phyloP scores from a whole-genome alignment of 225 moss, liverwort and hornwort species.

The Rhytidiadelphus loreus region DNA sequence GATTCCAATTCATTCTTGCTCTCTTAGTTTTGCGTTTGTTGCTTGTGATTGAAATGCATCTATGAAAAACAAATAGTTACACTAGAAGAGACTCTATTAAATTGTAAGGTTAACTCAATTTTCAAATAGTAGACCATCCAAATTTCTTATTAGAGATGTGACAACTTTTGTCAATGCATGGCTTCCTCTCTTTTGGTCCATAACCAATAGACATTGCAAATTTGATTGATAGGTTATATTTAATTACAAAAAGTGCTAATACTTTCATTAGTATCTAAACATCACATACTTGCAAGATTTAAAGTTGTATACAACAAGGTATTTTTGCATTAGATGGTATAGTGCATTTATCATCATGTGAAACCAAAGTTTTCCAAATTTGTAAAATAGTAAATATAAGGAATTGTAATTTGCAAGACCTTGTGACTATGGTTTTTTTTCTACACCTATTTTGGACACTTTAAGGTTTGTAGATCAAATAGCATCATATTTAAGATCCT shows the following conservation, averaged over 20 bases:
- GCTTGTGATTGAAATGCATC: not conserved
- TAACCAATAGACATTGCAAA: not conserved
- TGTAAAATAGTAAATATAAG: too few relatives aligned
- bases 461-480: not conserved
- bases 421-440: not conserved
- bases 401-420: not conserved
- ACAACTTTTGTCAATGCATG: not conserved
- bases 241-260: not conserved
- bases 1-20: not conserved
- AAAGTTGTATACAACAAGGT: not conserved
- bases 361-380: not conserved
- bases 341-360: too few relatives aligned
- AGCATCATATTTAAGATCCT: not conserved
- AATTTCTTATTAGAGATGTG: not conserved
- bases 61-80: accelerated
- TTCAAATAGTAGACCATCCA: not conserved
- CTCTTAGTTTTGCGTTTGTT: not conserved
- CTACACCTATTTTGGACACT: too few relatives aligned
- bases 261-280: not conserved
- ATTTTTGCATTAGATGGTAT: not conserved
- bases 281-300: not conserved
- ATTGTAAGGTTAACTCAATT: not conserved
- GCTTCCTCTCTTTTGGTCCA: not conserved
- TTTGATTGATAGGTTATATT: not conserved
- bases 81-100: not conserved